Conservation (phyloP, 2,329 filamentous ascomycete genomes). For the Tolypocladium cylindrosporum region DNA sequence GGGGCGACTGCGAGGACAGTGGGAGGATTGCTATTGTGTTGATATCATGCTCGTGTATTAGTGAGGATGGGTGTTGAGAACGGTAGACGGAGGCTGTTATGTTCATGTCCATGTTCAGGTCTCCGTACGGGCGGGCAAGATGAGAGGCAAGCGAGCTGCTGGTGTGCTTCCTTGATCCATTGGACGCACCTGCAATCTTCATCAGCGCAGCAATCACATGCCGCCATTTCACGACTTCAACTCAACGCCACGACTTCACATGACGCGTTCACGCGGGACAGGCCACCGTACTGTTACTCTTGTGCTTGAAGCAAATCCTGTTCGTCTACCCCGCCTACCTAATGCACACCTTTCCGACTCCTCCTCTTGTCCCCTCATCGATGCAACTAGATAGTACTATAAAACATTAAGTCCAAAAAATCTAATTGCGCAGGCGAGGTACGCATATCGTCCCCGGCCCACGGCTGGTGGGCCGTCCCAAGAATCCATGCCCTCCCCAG, state of each 20-base stretch:
- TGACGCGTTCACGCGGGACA: neutral
- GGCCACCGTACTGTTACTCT: neutral
- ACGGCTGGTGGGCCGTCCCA: neutral
- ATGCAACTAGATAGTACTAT: constrained; percentile 10
- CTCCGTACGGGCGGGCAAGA: too few species aligned
- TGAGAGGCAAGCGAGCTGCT: too few species aligned
- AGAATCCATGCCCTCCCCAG: neutral
- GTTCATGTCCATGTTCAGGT: too few species aligned
- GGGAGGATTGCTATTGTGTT: too few species aligned
- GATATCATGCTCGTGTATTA: too few species aligned
- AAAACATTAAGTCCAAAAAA: constrained; percentile 18
- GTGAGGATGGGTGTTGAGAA: too few species aligned
- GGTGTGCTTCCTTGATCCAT: too few species aligned
- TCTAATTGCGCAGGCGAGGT: neutral
- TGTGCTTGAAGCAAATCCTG: neutral
- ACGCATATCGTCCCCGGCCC: neutral
- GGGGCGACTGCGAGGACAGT: too few species aligned
- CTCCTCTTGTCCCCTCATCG: neutral
- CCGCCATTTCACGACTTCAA: neutral
- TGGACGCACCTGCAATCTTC: too few species aligned
- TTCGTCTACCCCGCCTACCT: neutral
- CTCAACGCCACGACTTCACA: neutral
- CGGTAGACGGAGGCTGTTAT: too few species aligned
- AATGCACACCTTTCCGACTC: neutral
- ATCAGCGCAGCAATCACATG: too few species aligned